Conservation (phyloP, 768 basidiomycete genomes). For the Psilocybe azurescens region DNA sequence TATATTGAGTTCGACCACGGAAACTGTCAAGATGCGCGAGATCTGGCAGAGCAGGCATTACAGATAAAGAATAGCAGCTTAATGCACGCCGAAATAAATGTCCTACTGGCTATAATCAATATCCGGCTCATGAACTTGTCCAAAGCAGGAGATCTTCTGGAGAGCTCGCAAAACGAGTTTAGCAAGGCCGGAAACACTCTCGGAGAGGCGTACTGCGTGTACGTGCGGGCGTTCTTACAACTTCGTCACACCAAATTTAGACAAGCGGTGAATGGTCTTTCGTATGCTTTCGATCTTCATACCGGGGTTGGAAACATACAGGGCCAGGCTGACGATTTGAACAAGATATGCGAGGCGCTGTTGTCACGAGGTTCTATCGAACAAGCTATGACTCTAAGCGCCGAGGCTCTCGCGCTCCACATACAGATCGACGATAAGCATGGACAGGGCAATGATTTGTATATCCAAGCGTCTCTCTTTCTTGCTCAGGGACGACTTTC, state of each 20-base stretch:
- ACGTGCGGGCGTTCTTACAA: conserved; percentile 6
- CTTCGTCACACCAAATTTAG: background rate
- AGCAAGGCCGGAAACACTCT: background rate
- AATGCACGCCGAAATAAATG: conserved; percentile 13
- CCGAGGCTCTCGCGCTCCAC: conserved; percentile 21
- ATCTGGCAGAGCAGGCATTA: background rate
- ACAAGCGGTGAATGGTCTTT: conserved; percentile 5
- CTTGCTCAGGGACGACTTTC: conserved; percentile 23
- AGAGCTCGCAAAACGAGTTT: background rate
- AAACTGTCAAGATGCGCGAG: background rate
- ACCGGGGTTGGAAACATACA: background rate
- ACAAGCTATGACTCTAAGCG: conserved; percentile 19
- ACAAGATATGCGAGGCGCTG: background rate
- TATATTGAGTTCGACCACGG: conserved; percentile 20
- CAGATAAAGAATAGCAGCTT: background rate
- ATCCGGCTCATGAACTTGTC: conserved; percentile 2
- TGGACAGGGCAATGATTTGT: conserved; percentile 32
- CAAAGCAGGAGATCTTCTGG: conserved; percentile 8
- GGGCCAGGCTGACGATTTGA: background rate
- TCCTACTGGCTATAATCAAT: background rate
- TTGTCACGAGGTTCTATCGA: conserved; percentile 4
- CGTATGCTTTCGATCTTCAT: conserved; percentile 22
- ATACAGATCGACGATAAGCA: conserved; percentile 2
- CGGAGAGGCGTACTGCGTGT: background rate
- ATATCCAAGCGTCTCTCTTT: conserved; percentile 29